These are phyloP conservation scores for Circinella umbellata DNA, from an alignment of 371 early-diverging fungal species.

Conservation along the genomic window DNA sequence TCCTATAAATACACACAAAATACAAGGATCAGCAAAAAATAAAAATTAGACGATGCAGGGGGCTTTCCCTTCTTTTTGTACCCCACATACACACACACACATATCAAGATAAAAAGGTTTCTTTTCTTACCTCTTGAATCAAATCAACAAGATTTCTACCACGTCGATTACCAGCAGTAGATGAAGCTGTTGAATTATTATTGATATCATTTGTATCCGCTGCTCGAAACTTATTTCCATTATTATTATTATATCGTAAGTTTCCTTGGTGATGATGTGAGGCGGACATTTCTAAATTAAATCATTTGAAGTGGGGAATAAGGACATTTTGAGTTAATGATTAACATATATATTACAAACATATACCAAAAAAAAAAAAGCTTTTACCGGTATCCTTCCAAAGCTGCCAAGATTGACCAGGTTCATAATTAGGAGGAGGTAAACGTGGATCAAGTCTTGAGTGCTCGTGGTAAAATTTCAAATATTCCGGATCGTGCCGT, in stretches of 20 bases:
- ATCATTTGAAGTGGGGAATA: too few species aligned
- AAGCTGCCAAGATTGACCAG: conserved; percentile 40
- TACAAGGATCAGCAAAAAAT: neutral
- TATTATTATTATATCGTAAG: conserved; percentile 23
- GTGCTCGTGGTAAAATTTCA: conserved; percentile 6
- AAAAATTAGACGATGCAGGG: neutral
- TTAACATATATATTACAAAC: conserved; percentile 7
- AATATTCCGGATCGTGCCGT: conserved; percentile 11
- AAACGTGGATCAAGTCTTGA: conserved; percentile 20
- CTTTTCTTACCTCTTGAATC: conserved; percentile 1
- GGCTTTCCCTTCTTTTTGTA: neutral
- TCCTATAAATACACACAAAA: neutral
- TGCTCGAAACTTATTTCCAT: neutral
- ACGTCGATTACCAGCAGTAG: neutral
- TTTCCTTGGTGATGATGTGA: conserved; percentile 15
- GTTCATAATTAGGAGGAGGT: conserved; percentile 10
- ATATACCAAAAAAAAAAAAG: neutral
- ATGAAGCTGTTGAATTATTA: neutral
- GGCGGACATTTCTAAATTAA: conserved; percentile 6
- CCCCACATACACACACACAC: too few species aligned
- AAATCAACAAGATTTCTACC: conserved; percentile 1
- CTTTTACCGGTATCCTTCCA: conserved; percentile 30
- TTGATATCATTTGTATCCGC: conserved; percentile 9
- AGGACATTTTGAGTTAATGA: neutral
- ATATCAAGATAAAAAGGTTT: too few species aligned